Evolutionary conservation across 2,329 filamentous ascomycete genomes (phyloP).

Genomic region (Tolypocladium album): DNA sequence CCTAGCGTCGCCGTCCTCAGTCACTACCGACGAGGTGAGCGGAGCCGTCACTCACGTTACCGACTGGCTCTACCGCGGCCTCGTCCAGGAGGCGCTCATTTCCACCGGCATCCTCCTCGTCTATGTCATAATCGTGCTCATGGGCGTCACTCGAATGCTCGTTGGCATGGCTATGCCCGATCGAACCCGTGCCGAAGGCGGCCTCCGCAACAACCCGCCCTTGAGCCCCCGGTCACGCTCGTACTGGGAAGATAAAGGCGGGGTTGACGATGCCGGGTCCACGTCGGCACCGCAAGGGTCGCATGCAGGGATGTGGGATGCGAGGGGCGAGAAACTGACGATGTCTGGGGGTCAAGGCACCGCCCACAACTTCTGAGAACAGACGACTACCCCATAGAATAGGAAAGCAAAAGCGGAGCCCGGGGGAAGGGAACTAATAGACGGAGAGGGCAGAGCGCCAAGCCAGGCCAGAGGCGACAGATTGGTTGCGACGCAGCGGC

Average conservation of each 20-base stretch:
- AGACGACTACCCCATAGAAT: background rate
- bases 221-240: constrained; percentile 10
- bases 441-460: background rate
- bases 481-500: background rate
- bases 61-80: constrained; percentile 51
- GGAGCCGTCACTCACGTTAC: constrained; percentile 63
- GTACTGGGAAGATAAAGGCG: background rate
- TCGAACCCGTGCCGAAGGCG: constrained; percentile 43
- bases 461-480: background rate
- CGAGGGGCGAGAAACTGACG: background rate
- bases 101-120: constrained; percentile 62
- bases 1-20: constrained; percentile 62
- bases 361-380: background rate
- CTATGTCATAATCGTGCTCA: constrained; percentile 67
- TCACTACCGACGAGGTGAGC: constrained; percentile 72
- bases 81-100: constrained; percentile 72
- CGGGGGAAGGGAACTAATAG: background rate
- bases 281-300: background rate
- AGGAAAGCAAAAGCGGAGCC: background rate
- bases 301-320: background rate
- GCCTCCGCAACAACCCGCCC: constrained; percentile 23
- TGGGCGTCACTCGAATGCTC: constrained; percentile 59
- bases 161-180: constrained; percentile 49
- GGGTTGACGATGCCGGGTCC: background rate
- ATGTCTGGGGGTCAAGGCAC: background rate